Conservation (phyloP, 169 alveolate genomes). For the Plasmodium adleri region DNA sequence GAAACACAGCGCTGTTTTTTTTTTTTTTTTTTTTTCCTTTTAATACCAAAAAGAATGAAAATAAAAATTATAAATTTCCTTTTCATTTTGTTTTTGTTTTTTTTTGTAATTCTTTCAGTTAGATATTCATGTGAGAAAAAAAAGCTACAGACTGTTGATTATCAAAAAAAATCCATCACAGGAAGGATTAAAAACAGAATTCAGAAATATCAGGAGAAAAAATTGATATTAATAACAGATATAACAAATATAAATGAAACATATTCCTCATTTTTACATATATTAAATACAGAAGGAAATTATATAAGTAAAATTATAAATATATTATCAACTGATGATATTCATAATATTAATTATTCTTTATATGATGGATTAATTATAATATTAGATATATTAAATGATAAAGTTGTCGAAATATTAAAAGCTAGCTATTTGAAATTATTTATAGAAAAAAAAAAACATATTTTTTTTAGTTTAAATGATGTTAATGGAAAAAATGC, state of each 20-base stretch:
- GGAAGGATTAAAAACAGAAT: constrained; percentile 50
- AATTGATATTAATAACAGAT: constrained; percentile 45
- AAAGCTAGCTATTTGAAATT: constrained; percentile 28
- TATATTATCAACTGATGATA: not conserved
- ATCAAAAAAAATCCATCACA: not conserved
- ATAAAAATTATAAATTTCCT: not conserved
- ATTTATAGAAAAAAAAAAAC: constrained; percentile 48
- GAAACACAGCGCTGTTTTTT: not conserved
- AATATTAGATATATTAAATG: constrained; percentile 35
- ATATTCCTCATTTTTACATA: constrained; percentile 10
- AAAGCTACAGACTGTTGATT: constrained; percentile 28
- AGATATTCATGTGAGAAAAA: constrained; percentile 11
- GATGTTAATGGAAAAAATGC: constrained; percentile 62
- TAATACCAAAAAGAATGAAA: constrained; percentile 13
- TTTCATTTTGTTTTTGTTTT: not conserved
- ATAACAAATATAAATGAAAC: constrained; percentile 10
- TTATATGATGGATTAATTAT: constrained; percentile 62
- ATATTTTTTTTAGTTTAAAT: constrained; percentile 59
- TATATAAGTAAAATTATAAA: constrained; percentile 22
- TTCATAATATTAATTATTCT: not conserved
- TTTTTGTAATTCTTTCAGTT: constrained; percentile 5
- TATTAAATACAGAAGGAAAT: constrained; percentile 7
- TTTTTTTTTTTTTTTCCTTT: not conserved
- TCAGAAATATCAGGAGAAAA: constrained; percentile 21
- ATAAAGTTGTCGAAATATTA: constrained; percentile 13